A percentile compares a stretch with the other conserved stretches of the same genome.
phyloP scores from a whole-genome alignment of 164 flowering plant species.

The Kalanchoe fedtschenkoi region DNA sequence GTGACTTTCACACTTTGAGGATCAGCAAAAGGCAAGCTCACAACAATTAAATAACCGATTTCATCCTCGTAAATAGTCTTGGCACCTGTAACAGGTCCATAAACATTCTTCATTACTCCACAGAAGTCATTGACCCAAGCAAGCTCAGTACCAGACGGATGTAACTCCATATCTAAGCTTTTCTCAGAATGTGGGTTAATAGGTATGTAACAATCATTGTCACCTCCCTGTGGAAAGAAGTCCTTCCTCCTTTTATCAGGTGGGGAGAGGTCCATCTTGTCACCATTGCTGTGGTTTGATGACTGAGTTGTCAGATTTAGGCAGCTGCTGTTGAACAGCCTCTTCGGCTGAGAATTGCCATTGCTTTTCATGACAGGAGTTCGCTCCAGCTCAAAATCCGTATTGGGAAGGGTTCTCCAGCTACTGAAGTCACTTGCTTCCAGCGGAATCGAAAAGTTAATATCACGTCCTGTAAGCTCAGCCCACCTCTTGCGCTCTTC shows the following conservation, averaged over 20 bases:
- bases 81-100: conserved; percentile 37
- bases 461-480: conserved; percentile 26
- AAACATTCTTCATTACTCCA: conserved; percentile 29
- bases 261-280: conserved; percentile 9
- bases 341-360: conserved; percentile 4
- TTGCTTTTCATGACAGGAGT: conserved; percentile 10
- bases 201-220: conserved; percentile 8
- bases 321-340: conserved; percentile 11
- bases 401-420: conserved; percentile 15
- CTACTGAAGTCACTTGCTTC: conserved; percentile 22
- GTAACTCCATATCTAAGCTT: conserved; percentile 14
- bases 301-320: conserved; percentile 11
- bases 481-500: conserved; percentile 29
- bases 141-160: conserved; percentile 22
- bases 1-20: conserved; percentile 54
- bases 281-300: conserved; percentile 13
- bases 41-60: conserved; percentile 42
- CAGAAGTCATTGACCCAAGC: conserved; percentile 25
- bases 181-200: conserved; percentile 11
- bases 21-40: conserved; percentile 60
- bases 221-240: conserved; percentile 8
- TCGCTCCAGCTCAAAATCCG: conserved; percentile 16
- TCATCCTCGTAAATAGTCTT: conserved; percentile 35
- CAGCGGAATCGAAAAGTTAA: conserved; percentile 22
- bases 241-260: conserved; percentile 14